Conservation (phyloP, 1,284 basidiomycete species). For the Athelia sp. region DNA sequence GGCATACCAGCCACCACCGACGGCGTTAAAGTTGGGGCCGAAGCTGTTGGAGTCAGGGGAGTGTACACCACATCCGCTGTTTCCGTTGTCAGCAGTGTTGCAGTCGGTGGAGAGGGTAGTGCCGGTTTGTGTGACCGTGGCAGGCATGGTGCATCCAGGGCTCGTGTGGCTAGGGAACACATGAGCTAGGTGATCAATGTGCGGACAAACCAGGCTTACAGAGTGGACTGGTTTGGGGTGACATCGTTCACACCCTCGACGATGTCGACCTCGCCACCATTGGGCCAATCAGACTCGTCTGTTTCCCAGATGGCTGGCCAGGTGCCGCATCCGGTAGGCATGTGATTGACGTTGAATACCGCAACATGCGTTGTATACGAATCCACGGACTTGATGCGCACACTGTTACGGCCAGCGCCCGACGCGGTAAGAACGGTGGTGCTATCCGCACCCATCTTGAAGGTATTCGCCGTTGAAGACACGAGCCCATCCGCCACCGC, state of each 20-base stretch:
- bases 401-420: slow-evolving; percentile 31
- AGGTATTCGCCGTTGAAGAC: slow-evolving; percentile 22
- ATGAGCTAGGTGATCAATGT: slow-evolving; percentile 4
- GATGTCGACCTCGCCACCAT: slow-evolving; percentile 25
- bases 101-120: slow-evolving; percentile 25
- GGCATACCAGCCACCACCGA: slow-evolving; percentile 39
- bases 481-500: slow-evolving; percentile 25
- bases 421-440: slow-evolving; percentile 22
- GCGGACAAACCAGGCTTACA: slow-evolving; percentile 33
- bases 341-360: slow-evolving; percentile 1
- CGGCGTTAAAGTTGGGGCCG: slow-evolving; percentile 36
- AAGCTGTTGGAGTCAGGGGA: slow-evolving; percentile 30
- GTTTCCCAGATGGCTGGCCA: slow-evolving; percentile 34
- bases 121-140: neutral
- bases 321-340: slow-evolving; percentile 1
- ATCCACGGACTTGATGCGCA: slow-evolving; percentile 24
- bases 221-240: slow-evolving; percentile 30
- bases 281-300: slow-evolving; percentile 25
- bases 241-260: slow-evolving; percentile 32
- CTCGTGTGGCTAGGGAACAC: neutral
- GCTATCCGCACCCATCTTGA: slow-evolving; percentile 30
- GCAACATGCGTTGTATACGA: slow-evolving; percentile 28
- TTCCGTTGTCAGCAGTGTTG: slow-evolving; percentile 23
- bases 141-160: slow-evolving; percentile 2
- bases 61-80: slow-evolving; percentile 38